Percentiles rank a stretch among this genome's conserved stretches.
These are phyloP conservation scores for Alternaria atra DNA, from an alignment of 2,329 filamentous ascomycete genomes.

Conservation along the genomic window DNA sequence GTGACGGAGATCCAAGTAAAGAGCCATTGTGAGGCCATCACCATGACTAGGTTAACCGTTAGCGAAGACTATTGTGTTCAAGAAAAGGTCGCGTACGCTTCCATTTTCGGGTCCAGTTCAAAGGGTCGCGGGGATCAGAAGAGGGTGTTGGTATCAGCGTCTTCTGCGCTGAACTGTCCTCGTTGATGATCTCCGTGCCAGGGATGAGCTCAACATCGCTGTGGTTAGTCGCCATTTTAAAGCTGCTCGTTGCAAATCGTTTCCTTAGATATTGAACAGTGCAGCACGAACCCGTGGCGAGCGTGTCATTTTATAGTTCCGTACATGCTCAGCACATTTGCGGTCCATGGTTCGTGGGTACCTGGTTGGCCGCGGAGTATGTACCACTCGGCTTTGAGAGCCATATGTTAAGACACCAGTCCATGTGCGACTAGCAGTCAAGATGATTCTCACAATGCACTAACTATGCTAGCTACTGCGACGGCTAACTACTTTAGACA, in stretches of 20 bases:
- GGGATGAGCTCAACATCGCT: constrained; percentile 34
- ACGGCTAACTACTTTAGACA: background rate
- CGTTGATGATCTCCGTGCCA: constrained; percentile 42
- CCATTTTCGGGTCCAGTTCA: constrained; percentile 50
- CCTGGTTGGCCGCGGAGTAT: constrained; percentile 6
- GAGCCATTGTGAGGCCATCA: constrained; percentile 51
- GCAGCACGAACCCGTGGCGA: background rate
- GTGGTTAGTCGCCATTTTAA: constrained; percentile 23
- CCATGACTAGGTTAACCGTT: constrained; percentile 36
- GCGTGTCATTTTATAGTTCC: background rate
- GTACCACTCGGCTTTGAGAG: background rate
- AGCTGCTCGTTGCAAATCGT: background rate
- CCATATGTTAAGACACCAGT: constrained; percentile 6
- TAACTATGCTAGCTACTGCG: background rate
- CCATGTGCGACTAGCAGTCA: constrained; percentile 3
- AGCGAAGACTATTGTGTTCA: background rate
- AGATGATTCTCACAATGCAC: background rate
- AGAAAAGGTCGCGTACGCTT: constrained; percentile 35
- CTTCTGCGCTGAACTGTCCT: constrained; percentile 33
- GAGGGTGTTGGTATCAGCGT: constrained; percentile 44
- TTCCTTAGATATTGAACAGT: background rate
- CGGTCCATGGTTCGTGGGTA: background rate
- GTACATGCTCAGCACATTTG: background rate
- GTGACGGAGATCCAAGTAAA: constrained; percentile 57
- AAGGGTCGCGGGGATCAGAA: constrained; percentile 45